These are phyloP conservation scores for Elongisporangium anandrum DNA, from an alignment of 352 stramenopile genomes.

Conservation along the genomic window DNA sequence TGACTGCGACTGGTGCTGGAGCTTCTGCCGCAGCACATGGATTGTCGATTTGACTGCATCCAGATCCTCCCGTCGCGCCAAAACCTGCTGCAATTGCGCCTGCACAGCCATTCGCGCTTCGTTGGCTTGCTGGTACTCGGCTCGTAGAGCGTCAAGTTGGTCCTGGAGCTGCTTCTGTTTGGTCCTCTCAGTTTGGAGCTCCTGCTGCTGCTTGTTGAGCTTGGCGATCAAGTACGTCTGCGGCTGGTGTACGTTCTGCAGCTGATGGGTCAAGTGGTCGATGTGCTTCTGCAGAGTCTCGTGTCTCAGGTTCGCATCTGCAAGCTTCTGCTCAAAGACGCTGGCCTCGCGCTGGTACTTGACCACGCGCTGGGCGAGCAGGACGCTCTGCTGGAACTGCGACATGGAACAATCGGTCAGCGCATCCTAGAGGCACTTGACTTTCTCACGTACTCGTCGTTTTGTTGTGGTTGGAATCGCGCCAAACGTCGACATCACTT, in stretches of 20 bases:
- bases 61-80: constrained; percentile 54
- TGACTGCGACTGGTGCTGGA: constrained; percentile 4
- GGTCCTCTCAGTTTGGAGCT: constrained; percentile 25
- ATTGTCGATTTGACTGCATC: constrained; percentile 61
- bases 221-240: constrained; percentile 79
- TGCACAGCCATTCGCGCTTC: constrained; percentile 51
- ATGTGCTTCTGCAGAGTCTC: constrained; percentile 20
- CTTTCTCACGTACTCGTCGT: constrained; percentile 32
- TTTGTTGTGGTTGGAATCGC: constrained; percentile 65
- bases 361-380: constrained; percentile 63
- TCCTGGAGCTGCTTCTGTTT: constrained; percentile 21
- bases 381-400: constrained; percentile 74
- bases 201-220: constrained; percentile 34
- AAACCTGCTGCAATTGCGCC: constrained; percentile 59
- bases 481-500: constrained; percentile 55
- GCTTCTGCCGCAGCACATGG: constrained; percentile 30
- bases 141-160: constrained; percentile 38
- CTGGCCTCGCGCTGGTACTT: constrained; percentile 56
- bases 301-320: constrained; percentile 22
- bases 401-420: not conserved
- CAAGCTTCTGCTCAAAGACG: constrained; percentile 31
- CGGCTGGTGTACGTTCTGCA: constrained; percentile 59
- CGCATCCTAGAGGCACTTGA: not conserved
- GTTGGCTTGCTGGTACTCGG: constrained; percentile 28
- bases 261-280: constrained; percentile 24